Evolutionary conservation across 2,329 filamentous ascomycete genomes (phyloP).

Genomic region (Scedosporium boydii): DNA sequence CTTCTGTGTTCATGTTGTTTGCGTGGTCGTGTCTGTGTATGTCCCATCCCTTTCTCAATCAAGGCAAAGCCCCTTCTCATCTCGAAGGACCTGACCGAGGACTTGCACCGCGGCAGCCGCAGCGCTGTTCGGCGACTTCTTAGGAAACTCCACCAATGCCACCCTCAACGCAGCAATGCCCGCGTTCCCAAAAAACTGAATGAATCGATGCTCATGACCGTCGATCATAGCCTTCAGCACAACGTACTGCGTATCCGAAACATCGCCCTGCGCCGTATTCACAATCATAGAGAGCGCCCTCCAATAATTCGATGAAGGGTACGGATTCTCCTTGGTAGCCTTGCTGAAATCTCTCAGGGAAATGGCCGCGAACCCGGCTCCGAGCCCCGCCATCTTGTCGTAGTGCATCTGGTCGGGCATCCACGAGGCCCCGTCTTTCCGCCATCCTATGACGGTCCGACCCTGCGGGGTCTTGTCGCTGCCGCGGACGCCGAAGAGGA

Average conservation of each 20-base stretch:
- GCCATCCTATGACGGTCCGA: conserved; percentile 64
- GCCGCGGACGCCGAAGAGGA: conserved; percentile 75
- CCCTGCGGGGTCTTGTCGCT: conserved; percentile 64
- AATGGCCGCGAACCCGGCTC: conserved; percentile 74
- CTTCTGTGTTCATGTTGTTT: too few relatives aligned
- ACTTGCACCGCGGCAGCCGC: conserved; percentile 43
- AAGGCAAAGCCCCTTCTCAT: conserved; percentile 39
- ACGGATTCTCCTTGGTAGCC: conserved; percentile 60
- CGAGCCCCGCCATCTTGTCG: conserved; percentile 75
- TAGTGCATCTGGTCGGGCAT: conserved; percentile 63
- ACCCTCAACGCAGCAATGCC: conserved; percentile 61
- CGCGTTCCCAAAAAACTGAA: conserved; percentile 71
- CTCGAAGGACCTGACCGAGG: conserved; percentile 41
- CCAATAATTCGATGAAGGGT: conserved; percentile 78
- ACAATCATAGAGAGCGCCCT: conserved; percentile 63
- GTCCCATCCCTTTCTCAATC: not conserved
- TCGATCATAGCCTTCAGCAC: conserved; percentile 65
- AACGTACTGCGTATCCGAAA: conserved; percentile 64
- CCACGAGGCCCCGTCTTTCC: conserved; percentile 49
- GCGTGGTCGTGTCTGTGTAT: too few relatives aligned
- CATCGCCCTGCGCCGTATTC: conserved; percentile 58
- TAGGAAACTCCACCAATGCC: conserved; percentile 67
- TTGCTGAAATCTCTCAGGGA: conserved; percentile 74
- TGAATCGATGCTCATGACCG: conserved; percentile 63
- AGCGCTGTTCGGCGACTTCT: conserved; percentile 35